Base-by-base conservation (phyloP, 1,284 basidiomycete genomes). In the Mycosarcoma mackinlayi region DNA sequence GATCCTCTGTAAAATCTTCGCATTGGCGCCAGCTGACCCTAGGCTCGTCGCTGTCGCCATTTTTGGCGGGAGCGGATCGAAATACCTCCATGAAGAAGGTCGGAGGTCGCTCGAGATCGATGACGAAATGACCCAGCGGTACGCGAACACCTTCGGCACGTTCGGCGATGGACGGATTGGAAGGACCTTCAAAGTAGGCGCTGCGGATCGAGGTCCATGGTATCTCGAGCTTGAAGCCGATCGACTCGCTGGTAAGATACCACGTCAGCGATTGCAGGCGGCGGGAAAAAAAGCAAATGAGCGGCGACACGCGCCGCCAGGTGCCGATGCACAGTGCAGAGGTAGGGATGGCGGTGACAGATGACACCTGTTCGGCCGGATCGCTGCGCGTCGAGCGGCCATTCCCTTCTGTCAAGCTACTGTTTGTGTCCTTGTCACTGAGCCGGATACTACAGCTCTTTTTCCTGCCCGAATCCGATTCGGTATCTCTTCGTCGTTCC, bases 81-180 rank as follows among this genome's bases (percentile, higher is more conserved):
- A 79, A 77, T 16, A 78, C 74, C 31, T 79, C 73, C 76, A 79
- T 77, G 60, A 75, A 79, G 38, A 79, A 79, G 1, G 67, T 72
- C 3, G 77, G 77, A 19, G 76, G 71, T 0, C 69, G 62, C 16
- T 75, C 60, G 16, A 79, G 60, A 34, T 76, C 62, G 31, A 79
- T 54, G 24, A 63, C 58, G 18, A 78, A 50, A 13, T 70, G 66
- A 14, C 77, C 77, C 1, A 74, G 45, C 4, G 68, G 58, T 1
- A 62, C 69, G 9, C 58, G 50, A 8, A 76, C 53, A 16, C 73
- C 75, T 27, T 79, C 77, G 27, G 67, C 70, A 9, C 52, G 28
- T 41, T 79, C 77, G 19, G 70, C 66, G 21, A 69, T 41, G 14
- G 53, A 66, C 11, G 64, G 69, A 7, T 38, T 49, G 35, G 30